A percentile compares a stretch with the other conserved stretches of the same genome.
These are phyloP conservation scores for Marchantia paleacea DNA, from an alignment of 225 moss, liverwort and hornwort species.

Conservation along the genomic window DNA sequence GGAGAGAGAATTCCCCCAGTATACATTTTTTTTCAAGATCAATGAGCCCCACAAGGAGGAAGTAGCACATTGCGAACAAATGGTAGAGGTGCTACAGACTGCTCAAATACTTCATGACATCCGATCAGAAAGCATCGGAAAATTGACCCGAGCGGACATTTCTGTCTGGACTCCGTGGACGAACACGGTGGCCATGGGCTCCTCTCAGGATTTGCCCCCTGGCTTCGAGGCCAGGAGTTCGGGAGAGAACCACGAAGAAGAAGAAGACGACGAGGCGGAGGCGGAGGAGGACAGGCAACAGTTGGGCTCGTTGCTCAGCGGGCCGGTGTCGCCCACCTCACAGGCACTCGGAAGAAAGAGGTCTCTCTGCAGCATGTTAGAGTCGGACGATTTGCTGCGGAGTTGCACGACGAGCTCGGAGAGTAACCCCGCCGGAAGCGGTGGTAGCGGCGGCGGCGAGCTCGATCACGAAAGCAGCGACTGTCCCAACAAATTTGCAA, in stretches of 20 bases:
- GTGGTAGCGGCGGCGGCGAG: background rate
- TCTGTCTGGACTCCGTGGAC: conserved; percentile 14
- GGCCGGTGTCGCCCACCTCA: conserved; percentile 8
- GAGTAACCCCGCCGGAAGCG: background rate
- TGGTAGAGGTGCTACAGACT: conserved; percentile 26
- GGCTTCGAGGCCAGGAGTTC: conserved; percentile 9
- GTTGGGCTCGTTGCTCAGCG: conserved; percentile 30
- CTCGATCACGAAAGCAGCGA: background rate
- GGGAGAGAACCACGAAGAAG: background rate
- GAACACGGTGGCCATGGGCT: conserved; percentile 5
- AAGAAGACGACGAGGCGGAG: background rate
- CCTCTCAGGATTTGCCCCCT: conserved; percentile 13
- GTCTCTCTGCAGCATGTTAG: conserved; percentile 31
- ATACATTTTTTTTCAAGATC: conserved; percentile 20
- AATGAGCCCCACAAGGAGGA: conserved; percentile 20
- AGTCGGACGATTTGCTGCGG: conserved; percentile 21
- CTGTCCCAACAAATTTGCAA: conserved; percentile 17
- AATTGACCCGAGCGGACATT: background rate
- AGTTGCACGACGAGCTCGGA: conserved; percentile 33
- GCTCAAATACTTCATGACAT: conserved; percentile 26
- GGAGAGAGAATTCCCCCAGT: conserved; percentile 6
- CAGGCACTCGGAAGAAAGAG: conserved; percentile 25
- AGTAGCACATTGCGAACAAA: conserved; percentile 7
- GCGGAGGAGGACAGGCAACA: conserved; percentile 29
- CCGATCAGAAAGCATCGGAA: background rate